phyloP scores from a whole-genome alignment of 495 filamentous ascomycete genomes.

The Parmelia sp. region DNA sequence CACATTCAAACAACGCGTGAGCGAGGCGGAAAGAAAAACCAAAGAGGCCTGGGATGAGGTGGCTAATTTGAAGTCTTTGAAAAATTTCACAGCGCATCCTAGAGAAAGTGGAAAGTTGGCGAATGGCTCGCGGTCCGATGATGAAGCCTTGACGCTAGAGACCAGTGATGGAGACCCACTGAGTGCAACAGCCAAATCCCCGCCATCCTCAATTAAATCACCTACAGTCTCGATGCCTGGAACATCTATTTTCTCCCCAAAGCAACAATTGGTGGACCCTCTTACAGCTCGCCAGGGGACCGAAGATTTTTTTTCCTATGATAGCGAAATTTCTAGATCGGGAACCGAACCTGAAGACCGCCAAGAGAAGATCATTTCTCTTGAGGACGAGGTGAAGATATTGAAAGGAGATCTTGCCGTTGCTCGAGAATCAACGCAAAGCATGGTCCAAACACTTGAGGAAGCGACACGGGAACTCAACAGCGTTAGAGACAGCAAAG shows the following conservation, averaged over 20 bases:
- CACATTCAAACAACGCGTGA: constrained; percentile 65
- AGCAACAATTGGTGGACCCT: constrained; percentile 36
- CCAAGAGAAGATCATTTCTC: constrained; percentile 58
- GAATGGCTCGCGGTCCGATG: constrained; percentile 21
- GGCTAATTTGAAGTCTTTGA: constrained; percentile 41
- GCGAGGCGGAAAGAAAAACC: constrained; percentile 60
- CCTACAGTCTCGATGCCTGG: constrained; percentile 22
- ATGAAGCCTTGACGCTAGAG: constrained; percentile 20
- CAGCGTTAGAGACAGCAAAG: constrained; percentile 51
- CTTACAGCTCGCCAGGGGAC: constrained; percentile 38
- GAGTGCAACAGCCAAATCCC: constrained; percentile 24
- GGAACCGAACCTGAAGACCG: constrained; percentile 53
- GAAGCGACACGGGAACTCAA: constrained; percentile 52
- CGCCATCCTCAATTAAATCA: constrained; percentile 24
- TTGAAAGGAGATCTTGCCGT: constrained; percentile 48
- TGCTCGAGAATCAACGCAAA: constrained; percentile 58
- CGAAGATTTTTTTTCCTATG: constrained; percentile 88
- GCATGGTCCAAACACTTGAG: constrained; percentile 58
- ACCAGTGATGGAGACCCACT: constrained; percentile 20
- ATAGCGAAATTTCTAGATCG: constrained; percentile 65
- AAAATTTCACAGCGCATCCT: constrained; percentile 19
- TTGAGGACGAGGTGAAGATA: constrained; percentile 56
- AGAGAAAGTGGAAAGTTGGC: constrained; percentile 26
- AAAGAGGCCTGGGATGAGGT: constrained; percentile 51
- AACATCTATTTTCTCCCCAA: constrained; percentile 42